These are phyloP conservation scores for Phaeophleospora eucalypticola DNA, from an alignment of 2,329 filamentous ascomycete genomes.

Conservation along the genomic window DNA sequence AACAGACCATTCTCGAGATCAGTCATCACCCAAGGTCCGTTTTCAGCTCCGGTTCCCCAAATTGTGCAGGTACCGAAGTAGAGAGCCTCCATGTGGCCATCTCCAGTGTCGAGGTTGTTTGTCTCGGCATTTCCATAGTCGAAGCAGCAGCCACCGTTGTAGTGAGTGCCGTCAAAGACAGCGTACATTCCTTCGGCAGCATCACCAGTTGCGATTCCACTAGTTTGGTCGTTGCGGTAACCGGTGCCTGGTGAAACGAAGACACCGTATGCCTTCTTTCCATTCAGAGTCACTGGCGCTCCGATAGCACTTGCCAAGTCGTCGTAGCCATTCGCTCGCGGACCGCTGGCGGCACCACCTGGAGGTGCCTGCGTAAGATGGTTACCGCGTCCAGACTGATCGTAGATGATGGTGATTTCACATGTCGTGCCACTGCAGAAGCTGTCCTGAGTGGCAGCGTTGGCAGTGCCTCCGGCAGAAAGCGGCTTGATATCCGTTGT, in stretches of 20 bases:
- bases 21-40: constrained; percentile 64
- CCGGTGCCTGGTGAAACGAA: constrained; percentile 59
- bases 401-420: constrained; percentile 59
- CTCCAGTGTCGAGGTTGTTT: constrained; percentile 47
- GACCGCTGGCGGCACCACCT: constrained; percentile 53
- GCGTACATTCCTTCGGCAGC: constrained; percentile 58
- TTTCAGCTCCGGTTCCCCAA: constrained; percentile 57
- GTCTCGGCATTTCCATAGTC: constrained; percentile 44
- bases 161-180: constrained; percentile 57
- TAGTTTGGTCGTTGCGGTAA: constrained; percentile 57
- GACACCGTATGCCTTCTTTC: constrained; percentile 60
- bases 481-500: constrained; percentile 50
- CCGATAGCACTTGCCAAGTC: constrained; percentile 57
- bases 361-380: constrained; percentile 60
- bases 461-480: constrained; percentile 58
- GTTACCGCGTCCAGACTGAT: constrained; percentile 60
- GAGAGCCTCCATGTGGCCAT: constrained; percentile 66
- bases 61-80: constrained; percentile 56
- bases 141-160: constrained; percentile 53
- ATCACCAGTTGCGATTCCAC: constrained; percentile 53
- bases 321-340: constrained; percentile 55
- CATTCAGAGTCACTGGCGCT: constrained; percentile 56
- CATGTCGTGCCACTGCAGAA: constrained; percentile 61
- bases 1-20: constrained; percentile 66
- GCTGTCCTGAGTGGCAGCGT: constrained; percentile 54